A percentile compares a stretch with the other conserved stretches of the same genome.
phyloP scores from a whole-genome alignment of 192 early-diverging fungal species.

The Linnemannia hyalina region DNA sequence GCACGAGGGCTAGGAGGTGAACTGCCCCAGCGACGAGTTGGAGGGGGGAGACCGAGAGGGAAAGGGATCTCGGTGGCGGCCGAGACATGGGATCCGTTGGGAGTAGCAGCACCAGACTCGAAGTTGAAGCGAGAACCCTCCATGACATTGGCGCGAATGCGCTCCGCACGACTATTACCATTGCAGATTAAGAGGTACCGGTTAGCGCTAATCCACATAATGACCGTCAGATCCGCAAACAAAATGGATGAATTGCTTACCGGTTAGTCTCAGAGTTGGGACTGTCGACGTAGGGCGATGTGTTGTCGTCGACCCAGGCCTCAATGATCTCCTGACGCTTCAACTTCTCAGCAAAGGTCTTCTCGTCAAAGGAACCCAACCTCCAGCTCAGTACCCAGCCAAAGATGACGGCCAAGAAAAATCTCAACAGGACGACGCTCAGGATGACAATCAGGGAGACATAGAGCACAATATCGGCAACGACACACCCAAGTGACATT shows the following conservation, averaged over 20 bases:
- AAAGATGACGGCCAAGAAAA: constrained; percentile 83
- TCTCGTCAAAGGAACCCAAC: constrained; percentile 80
- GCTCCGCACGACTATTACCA: constrained; percentile 33
- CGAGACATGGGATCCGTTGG: constrained; percentile 40
- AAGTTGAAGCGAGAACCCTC: constrained; percentile 21
- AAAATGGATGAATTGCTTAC: constrained; percentile 10
- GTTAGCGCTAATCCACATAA: no score
- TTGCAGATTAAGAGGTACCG: neutral
- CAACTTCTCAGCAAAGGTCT: constrained; percentile 66
- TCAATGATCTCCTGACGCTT: constrained; percentile 58
- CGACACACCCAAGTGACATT: constrained; percentile 83
- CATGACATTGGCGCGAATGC: constrained; percentile 51
- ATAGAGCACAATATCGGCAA: constrained; percentile 84
- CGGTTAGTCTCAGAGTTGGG: constrained; percentile 45
- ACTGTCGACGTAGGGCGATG: constrained; percentile 49
- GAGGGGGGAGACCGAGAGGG: constrained; percentile 55
- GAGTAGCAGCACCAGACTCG: constrained; percentile 32
- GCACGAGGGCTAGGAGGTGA: constrained; percentile 22
- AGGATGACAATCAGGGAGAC: constrained; percentile 81
- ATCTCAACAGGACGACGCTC: constrained; percentile 74
- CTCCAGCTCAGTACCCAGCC: constrained; percentile 86
- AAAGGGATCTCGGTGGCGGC: constrained; percentile 50
- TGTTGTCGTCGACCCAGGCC: constrained; percentile 55
- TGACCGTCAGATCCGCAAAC: no score
- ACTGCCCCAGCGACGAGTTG: constrained; percentile 34